A percentile compares a stretch with the other conserved stretches of the same genome.
These are phyloP conservation scores for Lophium mytilinum DNA, from an alignment of 495 filamentous ascomycete species.

Conservation along the genomic window DNA sequence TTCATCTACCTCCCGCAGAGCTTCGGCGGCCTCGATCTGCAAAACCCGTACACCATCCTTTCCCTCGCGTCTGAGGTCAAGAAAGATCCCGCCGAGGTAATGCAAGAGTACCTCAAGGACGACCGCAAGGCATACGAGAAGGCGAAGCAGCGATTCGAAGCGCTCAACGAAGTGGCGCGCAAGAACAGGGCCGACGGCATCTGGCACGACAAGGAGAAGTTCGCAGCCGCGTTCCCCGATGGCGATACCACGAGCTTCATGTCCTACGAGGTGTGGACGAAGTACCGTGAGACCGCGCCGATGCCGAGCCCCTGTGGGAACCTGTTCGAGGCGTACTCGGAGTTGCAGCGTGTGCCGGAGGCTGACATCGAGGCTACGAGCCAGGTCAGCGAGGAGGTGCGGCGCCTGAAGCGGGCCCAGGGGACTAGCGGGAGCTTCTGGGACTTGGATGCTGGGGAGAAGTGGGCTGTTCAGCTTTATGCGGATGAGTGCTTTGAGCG, in stretches of 20 bases:
- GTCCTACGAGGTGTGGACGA: slow-evolving; percentile 3
- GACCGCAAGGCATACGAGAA: slow-evolving; percentile 11
- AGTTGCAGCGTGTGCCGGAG: background rate
- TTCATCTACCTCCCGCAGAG: slow-evolving; percentile 15
- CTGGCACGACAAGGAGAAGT: background rate
- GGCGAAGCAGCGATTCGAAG: background rate
- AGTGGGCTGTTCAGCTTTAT: slow-evolving; percentile 18
- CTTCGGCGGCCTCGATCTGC: slow-evolving; percentile 18
- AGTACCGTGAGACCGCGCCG: background rate
- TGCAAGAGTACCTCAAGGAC: slow-evolving; percentile 4
- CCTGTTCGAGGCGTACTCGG: background rate
- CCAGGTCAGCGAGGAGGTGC: background rate
- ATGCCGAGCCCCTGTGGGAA: background rate
- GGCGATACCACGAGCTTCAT: slow-evolving; percentile 5
- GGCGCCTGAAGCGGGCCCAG: background rate
- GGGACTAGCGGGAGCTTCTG: background rate
- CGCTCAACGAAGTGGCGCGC: background rate
- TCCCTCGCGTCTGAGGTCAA: slow-evolving; percentile 2
- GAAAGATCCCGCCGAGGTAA: background rate
- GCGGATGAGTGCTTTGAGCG: slow-evolving; percentile 17
- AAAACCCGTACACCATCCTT: slow-evolving; percentile 17
- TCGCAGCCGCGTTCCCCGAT: background rate
- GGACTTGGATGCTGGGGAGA: slow-evolving; percentile 1
- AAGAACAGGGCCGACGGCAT: background rate
- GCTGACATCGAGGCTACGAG: background rate